Base-by-base conservation (phyloP, 176 grass and related monocot genomes). In the Oropetium thomaeum region DNA sequence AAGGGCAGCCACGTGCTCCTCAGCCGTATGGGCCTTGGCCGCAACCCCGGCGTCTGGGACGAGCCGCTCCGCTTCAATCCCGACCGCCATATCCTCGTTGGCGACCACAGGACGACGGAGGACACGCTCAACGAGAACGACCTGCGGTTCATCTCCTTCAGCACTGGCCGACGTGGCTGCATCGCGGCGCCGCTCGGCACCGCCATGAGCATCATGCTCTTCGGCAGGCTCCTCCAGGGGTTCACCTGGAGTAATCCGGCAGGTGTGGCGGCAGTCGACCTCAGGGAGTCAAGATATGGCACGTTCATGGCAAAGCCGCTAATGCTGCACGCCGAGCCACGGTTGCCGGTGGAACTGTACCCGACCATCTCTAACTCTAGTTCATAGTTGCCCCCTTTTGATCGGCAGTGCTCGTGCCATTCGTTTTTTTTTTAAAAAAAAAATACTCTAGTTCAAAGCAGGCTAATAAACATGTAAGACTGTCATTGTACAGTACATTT, bases 1-100 rank as follows among this genome's bases (percentile, higher is more conserved):
- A 26, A 57, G 70, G 70, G 70, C 23, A 73, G 70, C 52, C 70
- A 73, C 52, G 70, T 73, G 8, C 26, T 73, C 35, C 70, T 73
- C 34, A 73, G 70, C 35, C 70, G 52, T 52, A 1, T 37, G 3
- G 52, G 70, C 52, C 52, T 73, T 9, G 52, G 70, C 16, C 51
- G 52, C 14, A 73, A 73, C 23, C 70, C 23, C 1, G 1, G 1
- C 14, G 34, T 73, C 1, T 73, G 52, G 70, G 52, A 58, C 0
- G 22, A 73, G 0, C 70, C 70, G 0, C 70, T 73, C 53, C 70
- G 34, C 3, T 73, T 73, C 52, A 5, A 58, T 1, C 70, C 70
- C 1, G 52, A 73, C 35, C 51, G 70, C n/a, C 70, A 73, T 3
- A 17, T 73, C 33, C n/a, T n/a, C n/a, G 7, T 14, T 4, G 7